phyloP scores from a whole-genome alignment of 495 filamentous ascomycete genomes.

The Aspergillus funiculosus region DNA sequence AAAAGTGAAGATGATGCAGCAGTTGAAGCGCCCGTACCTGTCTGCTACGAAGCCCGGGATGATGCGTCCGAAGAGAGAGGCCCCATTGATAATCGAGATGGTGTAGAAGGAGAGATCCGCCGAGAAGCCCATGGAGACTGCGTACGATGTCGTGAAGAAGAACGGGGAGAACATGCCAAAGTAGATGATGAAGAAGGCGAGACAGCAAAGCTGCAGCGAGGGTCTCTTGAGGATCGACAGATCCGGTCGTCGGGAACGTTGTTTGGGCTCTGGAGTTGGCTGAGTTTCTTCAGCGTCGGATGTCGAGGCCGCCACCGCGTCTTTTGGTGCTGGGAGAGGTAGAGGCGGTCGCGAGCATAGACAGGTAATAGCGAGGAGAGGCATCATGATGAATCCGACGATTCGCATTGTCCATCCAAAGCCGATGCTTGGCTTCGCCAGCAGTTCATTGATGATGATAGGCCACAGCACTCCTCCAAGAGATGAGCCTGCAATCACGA shows the following conservation, averaged over 20 bases:
- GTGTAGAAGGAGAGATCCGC: slow-evolving; percentile 36
- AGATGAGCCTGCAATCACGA: slow-evolving; percentile 51
- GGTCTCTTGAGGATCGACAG: slow-evolving; percentile 23
- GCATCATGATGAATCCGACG: slow-evolving; percentile 45
- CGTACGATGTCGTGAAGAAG: slow-evolving; percentile 39
- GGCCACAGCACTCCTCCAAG: slow-evolving; percentile 51
- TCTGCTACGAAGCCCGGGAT: slow-evolving; percentile 58
- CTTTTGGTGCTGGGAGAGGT: not conserved
- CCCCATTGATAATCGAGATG: slow-evolving; percentile 43
- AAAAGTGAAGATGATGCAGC: slow-evolving; percentile 53
- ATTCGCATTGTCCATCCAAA: slow-evolving; percentile 50
- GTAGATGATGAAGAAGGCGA: slow-evolving; percentile 37
- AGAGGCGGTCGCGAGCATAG: slow-evolving; percentile 24
- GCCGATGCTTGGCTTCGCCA: slow-evolving; percentile 31
- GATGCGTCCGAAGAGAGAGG: slow-evolving; percentile 39
- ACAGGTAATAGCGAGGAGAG: slow-evolving; percentile 51
- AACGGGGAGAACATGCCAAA: slow-evolving; percentile 47
- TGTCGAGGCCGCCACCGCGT: not conserved
- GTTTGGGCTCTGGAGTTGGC: not conserved
- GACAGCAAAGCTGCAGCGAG: slow-evolving; percentile 43
- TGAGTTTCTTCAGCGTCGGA: not conserved
- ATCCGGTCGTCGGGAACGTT: slow-evolving; percentile 13
- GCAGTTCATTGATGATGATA: slow-evolving; percentile 36
- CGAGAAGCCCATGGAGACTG: slow-evolving; percentile 30
- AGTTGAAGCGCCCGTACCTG: slow-evolving; percentile 63